Percentiles rank a stretch among this genome's conserved stretches.
phyloP scores from a whole-genome alignment of 2,329 filamentous ascomycete genomes.

The Phoma sp. region DNA sequence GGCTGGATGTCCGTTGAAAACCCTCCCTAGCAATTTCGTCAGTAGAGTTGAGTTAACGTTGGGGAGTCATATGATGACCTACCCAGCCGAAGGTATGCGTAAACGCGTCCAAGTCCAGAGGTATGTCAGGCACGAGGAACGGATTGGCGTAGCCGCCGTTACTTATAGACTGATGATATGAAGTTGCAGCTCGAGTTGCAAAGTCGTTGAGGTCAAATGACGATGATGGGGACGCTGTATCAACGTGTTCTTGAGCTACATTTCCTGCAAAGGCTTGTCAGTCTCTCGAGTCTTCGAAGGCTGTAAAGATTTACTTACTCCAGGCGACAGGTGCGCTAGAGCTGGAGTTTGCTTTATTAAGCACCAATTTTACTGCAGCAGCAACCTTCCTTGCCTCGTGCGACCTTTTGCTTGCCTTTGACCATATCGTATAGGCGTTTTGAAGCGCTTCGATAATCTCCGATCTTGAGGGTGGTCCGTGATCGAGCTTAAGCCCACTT shows the following conservation, averaged over 20 bases:
- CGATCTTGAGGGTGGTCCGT: constrained; percentile 28
- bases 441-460: constrained; percentile 34
- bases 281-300: not conserved
- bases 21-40: not conserved
- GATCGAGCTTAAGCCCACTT: constrained; percentile 26
- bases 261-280: constrained; percentile 8
- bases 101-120: constrained; percentile 32
- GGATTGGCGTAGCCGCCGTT: constrained; percentile 18
- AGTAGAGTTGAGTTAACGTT: not conserved
- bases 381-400: constrained; percentile 40
- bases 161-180: constrained; percentile 7
- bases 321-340: not conserved
- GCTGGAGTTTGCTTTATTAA: constrained; percentile 27
- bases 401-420: constrained; percentile 32
- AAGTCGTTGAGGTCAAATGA: constrained; percentile 27
- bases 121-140: constrained; percentile 26
- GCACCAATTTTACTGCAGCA: constrained; percentile 36
- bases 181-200: not conserved
- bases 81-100: constrained; percentile 35
- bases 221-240: constrained; percentile 16
- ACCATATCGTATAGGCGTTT: constrained; percentile 34
- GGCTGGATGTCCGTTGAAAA: constrained; percentile 2
- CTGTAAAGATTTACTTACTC: constrained; percentile 11
- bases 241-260: not conserved
- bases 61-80: not conserved